These are phyloP conservation scores for Dryas integrifolia DNA, from an alignment of 331 rosid genomes.

Conservation along the genomic window DNA sequence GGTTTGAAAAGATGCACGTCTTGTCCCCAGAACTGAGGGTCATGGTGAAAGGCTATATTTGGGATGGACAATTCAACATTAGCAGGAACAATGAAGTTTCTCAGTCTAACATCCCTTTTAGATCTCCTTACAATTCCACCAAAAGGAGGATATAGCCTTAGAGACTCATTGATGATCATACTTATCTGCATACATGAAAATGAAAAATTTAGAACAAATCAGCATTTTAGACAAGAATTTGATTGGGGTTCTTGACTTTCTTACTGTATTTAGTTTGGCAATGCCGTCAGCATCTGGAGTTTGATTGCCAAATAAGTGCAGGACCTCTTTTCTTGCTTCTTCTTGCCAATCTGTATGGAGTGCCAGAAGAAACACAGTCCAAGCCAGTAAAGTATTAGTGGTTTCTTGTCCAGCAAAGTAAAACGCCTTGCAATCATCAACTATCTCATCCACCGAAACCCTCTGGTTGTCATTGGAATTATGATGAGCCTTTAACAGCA, in stretches of 20 bases:
- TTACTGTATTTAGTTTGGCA: constrained; percentile 26
- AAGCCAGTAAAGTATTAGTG: constrained; percentile 27
- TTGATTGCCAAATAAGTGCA: constrained; percentile 8
- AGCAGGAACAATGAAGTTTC: constrained; percentile 26
- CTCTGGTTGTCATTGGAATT: constrained; percentile 10
- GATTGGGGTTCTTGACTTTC: not conserved
- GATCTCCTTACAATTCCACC: not conserved
- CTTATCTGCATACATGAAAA: constrained; percentile 26
- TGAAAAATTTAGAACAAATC: not conserved
- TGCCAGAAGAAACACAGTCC: constrained; percentile 37
- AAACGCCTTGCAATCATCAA: constrained; percentile 37
- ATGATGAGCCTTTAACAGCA: constrained; percentile 31
- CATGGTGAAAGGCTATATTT: constrained; percentile 22
- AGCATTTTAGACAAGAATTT: not conserved
- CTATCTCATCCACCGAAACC: constrained; percentile 16
- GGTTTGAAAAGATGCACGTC: constrained; percentile 29
- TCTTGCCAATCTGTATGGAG: constrained; percentile 35
- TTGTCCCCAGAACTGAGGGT: constrained; percentile 29
- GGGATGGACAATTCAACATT: not conserved
- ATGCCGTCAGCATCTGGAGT: constrained; percentile 22
- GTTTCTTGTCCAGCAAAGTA: constrained; percentile 46
- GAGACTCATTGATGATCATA: constrained; percentile 37
- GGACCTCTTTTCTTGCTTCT: constrained; percentile 34
- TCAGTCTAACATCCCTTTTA: constrained; percentile 15
- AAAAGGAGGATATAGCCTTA: constrained; percentile 33